phyloP scores from a whole-genome alignment of 129 eudicot genomes.

The Centaurea solstitialis region DNA sequence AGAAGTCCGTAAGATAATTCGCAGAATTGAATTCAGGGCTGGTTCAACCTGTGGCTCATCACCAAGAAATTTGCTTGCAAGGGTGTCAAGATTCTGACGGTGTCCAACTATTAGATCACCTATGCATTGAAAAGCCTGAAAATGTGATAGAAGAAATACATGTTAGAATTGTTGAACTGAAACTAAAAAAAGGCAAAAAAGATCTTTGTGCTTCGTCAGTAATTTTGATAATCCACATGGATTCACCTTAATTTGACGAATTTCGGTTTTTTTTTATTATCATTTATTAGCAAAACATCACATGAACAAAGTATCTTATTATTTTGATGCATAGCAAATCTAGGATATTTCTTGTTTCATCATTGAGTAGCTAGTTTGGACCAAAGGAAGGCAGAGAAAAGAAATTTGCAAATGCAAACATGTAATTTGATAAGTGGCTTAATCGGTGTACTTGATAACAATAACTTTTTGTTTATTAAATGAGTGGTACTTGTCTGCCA shows the following conservation, averaged over 20 bases:
- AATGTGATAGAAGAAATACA: not conserved
- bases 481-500: too few species aligned
- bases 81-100: slow-evolving; percentile 59
- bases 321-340: not conserved
- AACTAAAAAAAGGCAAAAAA: not conserved
- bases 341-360: too few species aligned
- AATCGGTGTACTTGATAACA: too few species aligned
- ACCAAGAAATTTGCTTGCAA: slow-evolving; percentile 83
- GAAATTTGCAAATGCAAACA: too few species aligned
- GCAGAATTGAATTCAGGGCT: slow-evolving; percentile 72
- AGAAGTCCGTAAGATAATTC: slow-evolving; percentile 77
- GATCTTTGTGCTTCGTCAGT: not conserved
- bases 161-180: not conserved
- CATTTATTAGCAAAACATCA: not conserved
- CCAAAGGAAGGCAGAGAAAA: too few species aligned
- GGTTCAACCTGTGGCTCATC: slow-evolving; percentile 78
- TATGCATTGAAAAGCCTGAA: slow-evolving; percentile 81
- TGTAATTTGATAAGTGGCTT: too few species aligned
- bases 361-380: too few species aligned
- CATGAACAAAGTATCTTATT: not conserved
- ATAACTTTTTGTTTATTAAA: too few species aligned
- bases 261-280: too few species aligned
- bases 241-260: not conserved
- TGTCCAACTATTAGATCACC: slow-evolving; percentile 71
- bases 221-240: not conserved